Evolutionary conservation across 2,329 filamentous ascomycete genomes (phyloP).

Genomic region (Magnaporthiopsis rhizophila): DNA sequence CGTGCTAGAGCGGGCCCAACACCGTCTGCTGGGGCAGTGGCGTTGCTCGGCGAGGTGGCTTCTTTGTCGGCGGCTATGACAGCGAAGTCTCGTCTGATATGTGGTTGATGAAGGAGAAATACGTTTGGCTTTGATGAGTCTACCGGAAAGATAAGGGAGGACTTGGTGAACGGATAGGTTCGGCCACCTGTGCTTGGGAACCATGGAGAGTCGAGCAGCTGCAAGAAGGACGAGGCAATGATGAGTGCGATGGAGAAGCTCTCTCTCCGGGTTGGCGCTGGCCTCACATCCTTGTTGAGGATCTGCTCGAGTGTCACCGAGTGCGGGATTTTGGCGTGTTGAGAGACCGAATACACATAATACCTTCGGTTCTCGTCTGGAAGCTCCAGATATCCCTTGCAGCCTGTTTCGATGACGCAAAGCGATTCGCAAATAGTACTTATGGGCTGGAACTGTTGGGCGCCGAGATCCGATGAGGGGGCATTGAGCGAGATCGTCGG

Average conservation of each 20-base stretch:
- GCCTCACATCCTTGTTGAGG: not conserved
- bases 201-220: not conserved
- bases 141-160: not conserved
- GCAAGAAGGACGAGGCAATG: not conserved
- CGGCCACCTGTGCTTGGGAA: not conserved
- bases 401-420: not conserved
- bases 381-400: not conserved
- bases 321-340: not conserved
- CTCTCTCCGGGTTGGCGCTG: not conserved
- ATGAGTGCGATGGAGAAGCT: not conserved
- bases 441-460: not conserved
- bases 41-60: not conserved
- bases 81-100: not conserved
- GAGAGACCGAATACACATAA: not conserved
- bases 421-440: not conserved
- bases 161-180: not conserved
- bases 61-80: not conserved
- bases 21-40: not conserved
- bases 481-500: not conserved
- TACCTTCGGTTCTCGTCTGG: not conserved
- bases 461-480: not conserved
- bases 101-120: not conserved
- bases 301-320: not conserved
- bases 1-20: not conserved
- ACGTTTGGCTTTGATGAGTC: not conserved